phyloP scores from a whole-genome alignment of 495 filamentous ascomycete genomes.

The Talaromyces liani region DNA sequence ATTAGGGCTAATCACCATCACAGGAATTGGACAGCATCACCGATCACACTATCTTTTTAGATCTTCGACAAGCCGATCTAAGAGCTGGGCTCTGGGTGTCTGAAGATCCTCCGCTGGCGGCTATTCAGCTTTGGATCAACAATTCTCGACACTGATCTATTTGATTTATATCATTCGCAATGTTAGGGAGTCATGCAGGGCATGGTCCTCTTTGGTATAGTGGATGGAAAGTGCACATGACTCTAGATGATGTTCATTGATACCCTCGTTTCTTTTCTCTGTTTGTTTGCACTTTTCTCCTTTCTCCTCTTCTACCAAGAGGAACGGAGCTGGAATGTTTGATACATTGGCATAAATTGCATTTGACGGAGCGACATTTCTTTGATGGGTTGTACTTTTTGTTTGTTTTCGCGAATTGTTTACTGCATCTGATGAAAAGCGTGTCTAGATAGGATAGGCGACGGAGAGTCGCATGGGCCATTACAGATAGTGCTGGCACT shows the following conservation, averaged over 20 bases:
- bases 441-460: background rate
- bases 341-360: background rate
- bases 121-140: constrained; percentile 37
- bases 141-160: background rate
- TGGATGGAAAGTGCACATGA: background rate
- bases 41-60: constrained; percentile 57
- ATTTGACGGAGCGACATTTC: background rate
- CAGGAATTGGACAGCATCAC: constrained; percentile 64
- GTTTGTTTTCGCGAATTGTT: background rate
- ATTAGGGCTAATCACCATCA: background rate
- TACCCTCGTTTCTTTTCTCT: constrained; percentile 1
- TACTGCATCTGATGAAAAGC: background rate
- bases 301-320: background rate
- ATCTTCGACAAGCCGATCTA: constrained; percentile 56
- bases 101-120: constrained; percentile 55
- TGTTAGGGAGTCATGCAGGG: background rate
- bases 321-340: background rate
- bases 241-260: constrained; percentile 1
- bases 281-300: background rate
- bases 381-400: background rate
- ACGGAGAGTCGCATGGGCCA: background rate
- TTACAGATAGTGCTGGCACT: background rate
- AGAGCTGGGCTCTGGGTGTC: constrained; percentile 65
- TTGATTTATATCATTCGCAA: background rate
- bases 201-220: background rate